These are phyloP conservation scores for Barnettozyma populi DNA, from an alignment of 805 yeast genomes.

Conservation along the genomic window DNA sequence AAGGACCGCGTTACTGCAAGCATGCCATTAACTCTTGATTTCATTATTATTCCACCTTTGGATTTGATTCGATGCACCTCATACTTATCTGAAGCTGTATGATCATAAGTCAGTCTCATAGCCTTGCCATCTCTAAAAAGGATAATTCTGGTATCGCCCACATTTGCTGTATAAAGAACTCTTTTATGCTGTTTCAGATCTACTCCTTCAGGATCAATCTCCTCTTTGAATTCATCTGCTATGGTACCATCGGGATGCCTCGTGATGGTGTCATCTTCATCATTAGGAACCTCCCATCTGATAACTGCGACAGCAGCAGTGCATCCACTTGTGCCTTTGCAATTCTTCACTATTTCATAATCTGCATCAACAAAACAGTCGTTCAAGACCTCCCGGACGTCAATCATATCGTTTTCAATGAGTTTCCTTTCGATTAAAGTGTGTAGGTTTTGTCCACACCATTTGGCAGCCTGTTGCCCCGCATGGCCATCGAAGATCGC, in stretches of 20 bases:
- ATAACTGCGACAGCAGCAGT: slow-evolving; percentile 93
- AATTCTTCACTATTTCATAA: slow-evolving; percentile 50
- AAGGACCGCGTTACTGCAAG: slow-evolving; percentile 90
- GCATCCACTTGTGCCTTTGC: slow-evolving; percentile 77
- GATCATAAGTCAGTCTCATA: slow-evolving; percentile 82
- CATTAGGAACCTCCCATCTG: slow-evolving; percentile 64
- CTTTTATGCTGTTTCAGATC: slow-evolving; percentile 43
- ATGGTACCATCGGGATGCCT: slow-evolving; percentile 3
- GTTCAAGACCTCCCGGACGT: slow-evolving; percentile 61
- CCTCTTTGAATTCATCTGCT: neutral
- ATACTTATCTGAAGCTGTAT: slow-evolving; percentile 77
- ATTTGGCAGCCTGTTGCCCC: slow-evolving; percentile 85
- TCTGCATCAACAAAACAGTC: slow-evolving; percentile 76
- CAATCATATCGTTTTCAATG: slow-evolving; percentile 39
- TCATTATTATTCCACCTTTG: slow-evolving; percentile 83
- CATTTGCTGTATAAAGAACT: slow-evolving; percentile 88
- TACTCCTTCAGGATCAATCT: neutral
- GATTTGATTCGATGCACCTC: slow-evolving; percentile 73
- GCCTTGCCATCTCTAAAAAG: slow-evolving; percentile 72
- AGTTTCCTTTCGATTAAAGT: slow-evolving; percentile 57
- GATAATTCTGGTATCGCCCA: slow-evolving; percentile 87
- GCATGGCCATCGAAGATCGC: slow-evolving; percentile 98
- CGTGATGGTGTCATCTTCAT: neutral
- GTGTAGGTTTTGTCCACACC: slow-evolving; percentile 90
- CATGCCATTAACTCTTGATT: slow-evolving; percentile 91